These are phyloP conservation scores for Ceratobasidium theobromae DNA, from an alignment of 1,284 basidiomycete genomes.

Conservation along the genomic window DNA sequence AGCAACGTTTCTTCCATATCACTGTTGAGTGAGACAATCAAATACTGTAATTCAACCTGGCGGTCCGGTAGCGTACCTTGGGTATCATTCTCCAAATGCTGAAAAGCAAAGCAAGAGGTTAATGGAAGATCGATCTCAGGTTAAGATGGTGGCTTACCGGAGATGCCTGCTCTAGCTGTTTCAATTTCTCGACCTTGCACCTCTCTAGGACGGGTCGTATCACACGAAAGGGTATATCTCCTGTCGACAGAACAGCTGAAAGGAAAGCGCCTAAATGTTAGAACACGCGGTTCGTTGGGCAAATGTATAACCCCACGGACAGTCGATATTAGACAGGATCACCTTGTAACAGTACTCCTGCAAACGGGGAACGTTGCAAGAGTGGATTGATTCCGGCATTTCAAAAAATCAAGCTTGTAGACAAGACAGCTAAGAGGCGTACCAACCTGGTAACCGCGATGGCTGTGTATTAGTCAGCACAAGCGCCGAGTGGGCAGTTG, in stretches of 20 bases:
- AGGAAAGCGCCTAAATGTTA: constrained; percentile 2
- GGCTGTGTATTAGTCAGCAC: neutral
- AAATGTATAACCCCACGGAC: neutral
- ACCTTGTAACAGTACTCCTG: constrained; percentile 32
- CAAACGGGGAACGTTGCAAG: constrained; percentile 21
- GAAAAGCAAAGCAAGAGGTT: constrained; percentile 35
- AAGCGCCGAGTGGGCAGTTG: neutral
- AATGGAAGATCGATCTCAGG: constrained; percentile 29
- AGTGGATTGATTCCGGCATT: constrained; percentile 6
- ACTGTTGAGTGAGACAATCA: constrained; percentile 46
- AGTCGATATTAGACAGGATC: constrained; percentile 13
- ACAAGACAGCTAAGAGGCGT: too few relatives aligned
- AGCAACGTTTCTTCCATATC: constrained; percentile 67
- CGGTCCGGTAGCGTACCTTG: constrained; percentile 47
- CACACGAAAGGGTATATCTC: constrained; percentile 60
- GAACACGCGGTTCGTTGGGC: neutral
- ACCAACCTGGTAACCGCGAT: too few relatives aligned
- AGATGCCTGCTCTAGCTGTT: constrained; percentile 63
- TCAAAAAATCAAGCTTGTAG: neutral
- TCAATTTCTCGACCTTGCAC: constrained; percentile 67
- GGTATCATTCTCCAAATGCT: constrained; percentile 62
- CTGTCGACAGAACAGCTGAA: constrained; percentile 37
- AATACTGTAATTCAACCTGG: constrained; percentile 29
- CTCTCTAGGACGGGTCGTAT: constrained; percentile 68
- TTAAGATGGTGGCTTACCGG: constrained; percentile 53